phyloP scores from a whole-genome alignment of 2,329 filamentous ascomycete genomes.

The Massarina eburnea region DNA sequence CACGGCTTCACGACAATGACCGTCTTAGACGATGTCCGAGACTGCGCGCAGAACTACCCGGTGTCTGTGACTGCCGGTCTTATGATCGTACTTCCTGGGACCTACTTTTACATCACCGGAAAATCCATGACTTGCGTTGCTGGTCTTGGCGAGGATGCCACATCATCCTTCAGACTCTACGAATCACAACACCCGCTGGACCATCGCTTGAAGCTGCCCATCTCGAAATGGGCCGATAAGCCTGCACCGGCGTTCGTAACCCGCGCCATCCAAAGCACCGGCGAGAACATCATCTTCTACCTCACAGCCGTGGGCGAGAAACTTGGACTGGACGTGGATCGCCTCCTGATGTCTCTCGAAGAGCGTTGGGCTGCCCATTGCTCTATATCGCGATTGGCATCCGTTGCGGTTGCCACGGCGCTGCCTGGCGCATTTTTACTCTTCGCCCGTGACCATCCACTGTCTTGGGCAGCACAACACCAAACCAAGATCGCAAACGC shows the following conservation, averaged over 20 bases:
- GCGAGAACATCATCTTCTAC: slow-evolving; percentile 8
- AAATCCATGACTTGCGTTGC: slow-evolving; percentile 11
- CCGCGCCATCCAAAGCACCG: slow-evolving; percentile 13
- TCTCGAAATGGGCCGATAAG: slow-evolving; percentile 16
- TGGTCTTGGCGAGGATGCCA: slow-evolving; percentile 9
- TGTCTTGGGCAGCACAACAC: slow-evolving; percentile 25
- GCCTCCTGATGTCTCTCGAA: slow-evolving; percentile 4
- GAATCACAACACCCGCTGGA: slow-evolving; percentile 7
- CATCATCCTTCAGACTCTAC: slow-evolving; percentile 9
- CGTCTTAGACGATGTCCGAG: slow-evolving; percentile 19
- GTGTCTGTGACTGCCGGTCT: slow-evolving; percentile 20
- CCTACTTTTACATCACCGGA: slow-evolving; percentile 21
- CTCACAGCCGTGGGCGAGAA: slow-evolving; percentile 12
- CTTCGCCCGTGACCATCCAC: slow-evolving; percentile 14
- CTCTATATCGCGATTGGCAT: slow-evolving; percentile 19
- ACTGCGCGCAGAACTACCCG: slow-evolving; percentile 25
- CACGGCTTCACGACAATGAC: slow-evolving; percentile 2
- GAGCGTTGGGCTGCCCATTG: slow-evolving; percentile 18
- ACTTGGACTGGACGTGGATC: slow-evolving; percentile 10
- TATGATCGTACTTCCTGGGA: slow-evolving; percentile 21
- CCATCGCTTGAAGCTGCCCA: slow-evolving; percentile 10
- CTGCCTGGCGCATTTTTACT: slow-evolving; percentile 21
- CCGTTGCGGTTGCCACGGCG: slow-evolving; percentile 21
- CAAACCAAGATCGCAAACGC: slow-evolving; percentile 20
- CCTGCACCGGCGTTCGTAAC: slow-evolving; percentile 13